A percentile compares a stretch with the other conserved stretches of the same genome.
Evolutionary conservation across 2,329 filamentous ascomycete species (phyloP).

Genomic region (Neopestalotiopsis sp.): DNA sequence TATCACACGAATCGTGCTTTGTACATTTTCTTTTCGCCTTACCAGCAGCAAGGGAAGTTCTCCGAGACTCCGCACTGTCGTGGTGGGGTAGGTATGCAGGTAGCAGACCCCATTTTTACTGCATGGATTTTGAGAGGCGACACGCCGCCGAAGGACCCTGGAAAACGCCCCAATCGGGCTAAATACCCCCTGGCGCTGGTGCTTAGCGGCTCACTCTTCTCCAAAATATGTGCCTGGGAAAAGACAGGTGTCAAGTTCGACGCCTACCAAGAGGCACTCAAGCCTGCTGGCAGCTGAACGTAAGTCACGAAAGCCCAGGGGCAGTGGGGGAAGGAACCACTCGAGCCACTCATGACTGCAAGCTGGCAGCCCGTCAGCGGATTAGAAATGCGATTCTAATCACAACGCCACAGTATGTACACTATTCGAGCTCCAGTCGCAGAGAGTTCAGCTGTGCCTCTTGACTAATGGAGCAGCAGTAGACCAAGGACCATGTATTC

Average conservation of each 20-base stretch:
- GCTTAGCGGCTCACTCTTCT: constrained; percentile 10
- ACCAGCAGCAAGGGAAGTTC: background rate
- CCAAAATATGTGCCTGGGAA: constrained; percentile 16
- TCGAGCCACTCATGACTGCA: background rate
- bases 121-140: background rate
- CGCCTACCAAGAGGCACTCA: background rate
- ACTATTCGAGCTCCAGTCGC: background rate
- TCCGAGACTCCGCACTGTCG: constrained; percentile 6
- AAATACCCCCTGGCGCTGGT: constrained; percentile 1
- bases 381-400: constrained; percentile 13
- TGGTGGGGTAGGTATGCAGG: background rate
- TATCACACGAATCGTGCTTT: too few relatives aligned
- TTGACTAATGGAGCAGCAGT: background rate
- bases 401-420: background rate
- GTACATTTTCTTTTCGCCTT: background rate
- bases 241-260: constrained; percentile 19
- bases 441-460: background rate
- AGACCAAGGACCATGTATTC: too few relatives aligned
- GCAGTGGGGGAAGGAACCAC: background rate
- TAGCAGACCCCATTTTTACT: background rate
- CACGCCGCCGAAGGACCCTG: constrained; percentile 11
- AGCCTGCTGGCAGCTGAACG: background rate
- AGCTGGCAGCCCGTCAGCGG: constrained; percentile 1
- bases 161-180: constrained; percentile 13
- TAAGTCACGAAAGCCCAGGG: background rate